Percentiles rank a stretch among this genome's conserved stretches.
Evolutionary conservation across 129 eudicot genomes (phyloP).

Genomic region (Helianthus annuus): DNA sequence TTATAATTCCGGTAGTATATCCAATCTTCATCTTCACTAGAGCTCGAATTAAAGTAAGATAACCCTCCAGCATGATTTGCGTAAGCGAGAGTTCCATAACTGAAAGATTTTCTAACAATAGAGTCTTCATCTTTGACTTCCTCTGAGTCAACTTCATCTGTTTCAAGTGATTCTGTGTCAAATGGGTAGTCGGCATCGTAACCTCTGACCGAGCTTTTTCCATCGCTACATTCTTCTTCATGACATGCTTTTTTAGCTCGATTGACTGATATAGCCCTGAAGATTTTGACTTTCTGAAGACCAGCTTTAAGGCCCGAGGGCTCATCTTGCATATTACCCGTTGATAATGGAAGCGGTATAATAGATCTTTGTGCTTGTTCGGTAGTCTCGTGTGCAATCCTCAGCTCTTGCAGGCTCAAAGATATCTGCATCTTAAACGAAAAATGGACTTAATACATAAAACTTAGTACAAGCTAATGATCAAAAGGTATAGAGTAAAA

Average conservation of each 20-base stretch:
- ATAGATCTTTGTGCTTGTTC: constrained; percentile 3
- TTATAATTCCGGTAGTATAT: constrained; percentile 7
- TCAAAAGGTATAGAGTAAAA: background rate
- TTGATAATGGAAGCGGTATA: background rate
- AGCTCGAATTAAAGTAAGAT: background rate
- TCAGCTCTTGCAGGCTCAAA: constrained; percentile 15
- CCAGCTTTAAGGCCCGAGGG: background rate
- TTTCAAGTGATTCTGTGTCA: constrained; percentile 4
- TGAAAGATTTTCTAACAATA: constrained; percentile 9
- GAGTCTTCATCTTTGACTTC: constrained; percentile 7
- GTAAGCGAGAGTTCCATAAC: constrained; percentile 14
- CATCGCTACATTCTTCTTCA: constrained; percentile 11
- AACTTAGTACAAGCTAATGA: background rate
- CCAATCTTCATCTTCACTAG: constrained; percentile 18
- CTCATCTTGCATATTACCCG: background rate
- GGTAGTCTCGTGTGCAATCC: background rate
- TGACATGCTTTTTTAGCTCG: constrained; percentile 2
- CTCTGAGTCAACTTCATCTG: constrained; percentile 5
- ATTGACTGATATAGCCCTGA: constrained; percentile 14
- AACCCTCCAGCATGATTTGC: constrained; percentile 19
- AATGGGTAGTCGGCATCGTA: constrained; percentile 3
- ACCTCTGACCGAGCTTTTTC: constrained; percentile 7
- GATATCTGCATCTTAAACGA: background rate
- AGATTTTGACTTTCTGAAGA: background rate
- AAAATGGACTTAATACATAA: background rate